Evolutionary conservation across 2,329 filamentous ascomycete species (phyloP), one percentile per base, ranked within the genome.

Genomic region (Nemania bipapillata): DNA sequence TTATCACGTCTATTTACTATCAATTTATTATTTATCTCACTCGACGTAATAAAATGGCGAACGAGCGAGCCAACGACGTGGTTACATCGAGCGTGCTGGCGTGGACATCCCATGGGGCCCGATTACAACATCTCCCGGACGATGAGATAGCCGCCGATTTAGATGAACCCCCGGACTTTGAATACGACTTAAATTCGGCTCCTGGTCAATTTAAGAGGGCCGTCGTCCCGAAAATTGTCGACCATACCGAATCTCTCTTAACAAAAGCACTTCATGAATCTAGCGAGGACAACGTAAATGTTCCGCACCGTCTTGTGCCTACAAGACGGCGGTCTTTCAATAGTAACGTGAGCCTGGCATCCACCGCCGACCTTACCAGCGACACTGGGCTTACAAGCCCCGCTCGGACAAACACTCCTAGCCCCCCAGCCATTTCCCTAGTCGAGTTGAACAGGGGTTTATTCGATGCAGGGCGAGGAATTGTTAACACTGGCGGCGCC

Each of bases 321-420:
- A 78, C 80, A 37, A 82, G 86, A 66, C 82, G 86, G 73, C 84
- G 89, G 68, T 95, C 92, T 68, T 90, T 91, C 74, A 91, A 90
- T 78, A 96, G 93, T 83, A 95, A 91, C 77, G 83, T 89, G 73
- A 97, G 94, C 81, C 82, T 91, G 68, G 86, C 92, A 53, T 97
- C 94, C 1, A 96, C 93, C 2, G 92, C 92, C 42, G 95, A 97
- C 72, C 85, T 98, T 65, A 97, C 94, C n/a, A 97, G 94, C 80
- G 96, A 97, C 76, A 96, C 92, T 66, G 94, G 93, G 67, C 83
- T 96, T 67, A 97, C 94, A 20, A 97, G 93, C 76, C 94, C 95
- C 49, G 91, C 93, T n/a, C 86, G 93, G 64, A 92, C 93, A 40
- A 93, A 89, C 79, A 95, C 93, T 0, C 93, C 94, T 0, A 98